Evolutionary conservation across 306 rosid genomes (phyloP).

Genomic region (Vigna angularis): DNA sequence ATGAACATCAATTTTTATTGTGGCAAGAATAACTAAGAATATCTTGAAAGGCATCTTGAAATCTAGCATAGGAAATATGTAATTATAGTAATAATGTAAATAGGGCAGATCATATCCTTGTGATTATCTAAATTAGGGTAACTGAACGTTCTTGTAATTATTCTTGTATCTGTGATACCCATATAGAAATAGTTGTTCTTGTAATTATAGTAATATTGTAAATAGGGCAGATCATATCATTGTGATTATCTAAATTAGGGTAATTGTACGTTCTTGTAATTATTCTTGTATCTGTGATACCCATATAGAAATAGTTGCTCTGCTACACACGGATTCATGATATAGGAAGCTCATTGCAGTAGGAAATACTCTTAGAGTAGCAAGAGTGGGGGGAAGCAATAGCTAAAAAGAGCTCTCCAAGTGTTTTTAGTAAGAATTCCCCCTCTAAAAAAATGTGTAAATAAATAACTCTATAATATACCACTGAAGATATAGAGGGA

Average conservation of each 20-base stretch:
- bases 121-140: not conserved
- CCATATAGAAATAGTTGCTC: not conserved
- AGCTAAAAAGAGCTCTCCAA: not conserved
- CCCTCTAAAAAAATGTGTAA: not conserved
- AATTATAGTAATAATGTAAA: not conserved
- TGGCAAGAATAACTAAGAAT: not conserved
- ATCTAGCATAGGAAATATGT: not conserved
- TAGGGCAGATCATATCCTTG: not conserved
- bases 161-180: not conserved
- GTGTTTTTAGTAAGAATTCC: not conserved
- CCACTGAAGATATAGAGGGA: not conserved
- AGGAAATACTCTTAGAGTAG: not conserved
- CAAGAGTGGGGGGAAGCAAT: not conserved
- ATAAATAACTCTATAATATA: not conserved
- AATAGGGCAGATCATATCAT: not conserved
- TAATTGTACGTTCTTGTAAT: not conserved
- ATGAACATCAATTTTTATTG: not conserved
- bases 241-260: not conserved
- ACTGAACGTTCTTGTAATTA: not conserved
- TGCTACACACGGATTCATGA: not conserved
- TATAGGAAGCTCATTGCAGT: not conserved
- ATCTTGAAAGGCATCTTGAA: not conserved
- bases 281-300: not conserved
- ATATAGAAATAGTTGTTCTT: not conserved
- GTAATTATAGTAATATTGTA: not conserved